phyloP scores from a whole-genome alignment of 306 rosid genomes.

The Ochetophila trinervis region DNA sequence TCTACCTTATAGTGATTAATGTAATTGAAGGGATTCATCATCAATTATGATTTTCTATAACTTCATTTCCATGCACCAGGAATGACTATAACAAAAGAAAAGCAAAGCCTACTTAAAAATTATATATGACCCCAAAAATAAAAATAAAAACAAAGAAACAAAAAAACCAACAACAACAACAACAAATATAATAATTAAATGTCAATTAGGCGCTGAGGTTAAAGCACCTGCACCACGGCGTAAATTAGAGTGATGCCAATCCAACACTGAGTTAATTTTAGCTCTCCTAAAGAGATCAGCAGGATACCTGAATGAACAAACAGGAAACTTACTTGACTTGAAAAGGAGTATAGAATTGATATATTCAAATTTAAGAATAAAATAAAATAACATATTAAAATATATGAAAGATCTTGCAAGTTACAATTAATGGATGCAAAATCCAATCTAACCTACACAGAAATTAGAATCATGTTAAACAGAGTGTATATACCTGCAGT shows the following conservation, averaged over 20 bases:
- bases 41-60: neutral
- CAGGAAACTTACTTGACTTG: neutral
- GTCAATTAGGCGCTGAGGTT: conserved; percentile 8
- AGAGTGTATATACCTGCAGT: neutral
- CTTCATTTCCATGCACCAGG: neutral
- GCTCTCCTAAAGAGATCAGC: conserved; percentile 81
- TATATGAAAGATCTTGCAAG: neutral
- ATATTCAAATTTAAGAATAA: conserved; percentile 1
- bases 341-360: conserved; percentile 6
- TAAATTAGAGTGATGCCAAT: conserved; percentile 88
- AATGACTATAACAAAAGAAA: conserved; percentile 9
- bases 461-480: neutral
- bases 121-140: neutral
- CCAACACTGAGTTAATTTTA: conserved; percentile 68
- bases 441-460: neutral
- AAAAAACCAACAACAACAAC: conserved; percentile 47
- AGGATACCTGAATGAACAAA: conserved; percentile 66
- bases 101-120: neutral
- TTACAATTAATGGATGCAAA: neutral
- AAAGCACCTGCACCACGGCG: conserved; percentile 71
- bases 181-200: neutral
- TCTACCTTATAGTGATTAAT: neutral
- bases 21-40: neutral
- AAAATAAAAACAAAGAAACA: neutral
- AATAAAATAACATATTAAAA: neutral